phyloP scores from a whole-genome alignment of 371 early-diverging fungal genomes.

The Umbelopsis sp. region DNA sequence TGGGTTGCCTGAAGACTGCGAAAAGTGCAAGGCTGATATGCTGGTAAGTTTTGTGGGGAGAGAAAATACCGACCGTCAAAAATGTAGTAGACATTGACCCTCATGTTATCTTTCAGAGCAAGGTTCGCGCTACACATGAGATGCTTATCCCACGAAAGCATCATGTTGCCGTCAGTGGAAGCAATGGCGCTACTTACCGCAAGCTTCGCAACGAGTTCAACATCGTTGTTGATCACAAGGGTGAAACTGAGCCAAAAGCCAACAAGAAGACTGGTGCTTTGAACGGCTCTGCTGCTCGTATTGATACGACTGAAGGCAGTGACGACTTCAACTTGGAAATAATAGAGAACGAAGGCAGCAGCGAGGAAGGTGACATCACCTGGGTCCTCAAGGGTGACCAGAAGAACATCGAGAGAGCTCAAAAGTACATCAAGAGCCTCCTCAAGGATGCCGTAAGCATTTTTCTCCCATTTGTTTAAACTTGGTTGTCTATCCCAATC shows the following conservation, averaged over 20 bases:
- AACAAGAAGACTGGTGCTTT: slow-evolving; percentile 23
- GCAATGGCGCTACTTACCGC: slow-evolving; percentile 46
- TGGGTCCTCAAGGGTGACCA: slow-evolving; percentile 50
- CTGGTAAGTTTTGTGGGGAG: neutral
- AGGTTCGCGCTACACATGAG: slow-evolving; percentile 22
- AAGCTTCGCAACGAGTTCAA: slow-evolving; percentile 52
- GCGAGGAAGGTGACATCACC: slow-evolving; percentile 36
- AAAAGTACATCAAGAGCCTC: slow-evolving; percentile 34
- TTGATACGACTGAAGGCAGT: slow-evolving; percentile 44
- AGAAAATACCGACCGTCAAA: too few relatives aligned
- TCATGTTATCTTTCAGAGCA: slow-evolving; percentile 6
- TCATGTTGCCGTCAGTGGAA: slow-evolving; percentile 39
- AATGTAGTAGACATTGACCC: slow-evolving; percentile 14
- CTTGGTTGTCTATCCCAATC: neutral
- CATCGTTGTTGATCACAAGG: slow-evolving; percentile 50
- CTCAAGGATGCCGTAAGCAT: slow-evolving; percentile 36
- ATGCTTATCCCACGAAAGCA: slow-evolving; percentile 35
- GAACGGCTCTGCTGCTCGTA: slow-evolving; percentile 31
- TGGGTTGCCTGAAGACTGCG: slow-evolving; percentile 64
- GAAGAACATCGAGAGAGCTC: slow-evolving; percentile 39
- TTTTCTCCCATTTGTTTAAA: neutral
- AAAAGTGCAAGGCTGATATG: slow-evolving; percentile 51
- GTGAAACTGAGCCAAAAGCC: slow-evolving; percentile 14
- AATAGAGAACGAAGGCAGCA: slow-evolving; percentile 43
- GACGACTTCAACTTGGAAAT: slow-evolving; percentile 44